These are phyloP conservation scores for Senecio squalidus DNA, from an alignment of 140 eudicot genomes.

Conservation along the genomic window DNA sequence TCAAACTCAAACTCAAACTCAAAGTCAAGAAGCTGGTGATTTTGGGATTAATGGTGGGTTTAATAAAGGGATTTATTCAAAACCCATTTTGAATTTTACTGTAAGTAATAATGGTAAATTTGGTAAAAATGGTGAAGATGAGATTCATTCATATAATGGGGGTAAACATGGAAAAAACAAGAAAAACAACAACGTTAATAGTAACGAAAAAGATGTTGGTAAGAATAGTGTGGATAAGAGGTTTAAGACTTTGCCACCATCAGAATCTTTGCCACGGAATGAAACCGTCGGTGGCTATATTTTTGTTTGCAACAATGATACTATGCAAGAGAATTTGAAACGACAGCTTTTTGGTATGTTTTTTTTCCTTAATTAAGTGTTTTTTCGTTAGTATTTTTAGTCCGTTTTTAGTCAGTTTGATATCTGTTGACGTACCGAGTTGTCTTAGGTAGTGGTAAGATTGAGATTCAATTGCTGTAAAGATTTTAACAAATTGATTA, in stretches of 20 bases:
- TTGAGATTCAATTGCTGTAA: too few species aligned
- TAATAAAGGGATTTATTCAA: slow-evolving; percentile 25
- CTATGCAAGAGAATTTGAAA: slow-evolving; percentile 92
- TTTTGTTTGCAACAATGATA: slow-evolving; percentile 93
- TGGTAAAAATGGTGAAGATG: slow-evolving; percentile 37
- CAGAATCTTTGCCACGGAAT: slow-evolving; percentile 83
- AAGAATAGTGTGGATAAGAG: slow-evolving; percentile 51
- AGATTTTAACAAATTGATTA: too few species aligned
- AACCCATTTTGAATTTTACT: not conserved
- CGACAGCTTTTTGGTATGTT: slow-evolving; percentile 85
- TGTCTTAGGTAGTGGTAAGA: too few species aligned
- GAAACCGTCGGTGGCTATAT: slow-evolving; percentile 94
- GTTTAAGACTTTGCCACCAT: slow-evolving; percentile 89
- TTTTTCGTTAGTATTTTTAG: not conserved
- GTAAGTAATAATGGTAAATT: slow-evolving; percentile 12
- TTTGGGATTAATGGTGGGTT: slow-evolving; percentile 72
- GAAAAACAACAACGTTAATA: slow-evolving; percentile 26
- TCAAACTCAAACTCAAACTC: slow-evolving; percentile 5
- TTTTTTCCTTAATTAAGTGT: not conserved
- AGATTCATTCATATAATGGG: slow-evolving; percentile 29
- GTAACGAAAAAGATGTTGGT: slow-evolving; percentile 9
- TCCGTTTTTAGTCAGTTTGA: too few species aligned
- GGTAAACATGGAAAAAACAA: slow-evolving; percentile 61
- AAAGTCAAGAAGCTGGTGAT: slow-evolving; percentile 11
- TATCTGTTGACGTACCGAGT: too few species aligned